Conservation (phyloP, 345 rosid species). For the Conringia planisiliqua region DNA sequence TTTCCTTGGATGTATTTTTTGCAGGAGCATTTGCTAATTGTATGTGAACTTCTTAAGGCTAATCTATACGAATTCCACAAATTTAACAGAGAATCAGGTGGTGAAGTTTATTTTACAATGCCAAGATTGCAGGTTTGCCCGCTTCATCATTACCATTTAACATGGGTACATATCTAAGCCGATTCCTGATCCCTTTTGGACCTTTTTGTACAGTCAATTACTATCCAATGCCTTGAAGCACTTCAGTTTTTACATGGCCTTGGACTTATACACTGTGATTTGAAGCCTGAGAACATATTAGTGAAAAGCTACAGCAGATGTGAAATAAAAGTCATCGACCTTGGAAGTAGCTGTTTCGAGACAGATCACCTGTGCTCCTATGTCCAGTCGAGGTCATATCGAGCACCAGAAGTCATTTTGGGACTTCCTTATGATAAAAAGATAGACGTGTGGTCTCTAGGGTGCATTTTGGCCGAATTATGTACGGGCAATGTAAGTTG, state of each 20-base stretch:
- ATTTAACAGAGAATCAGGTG: conserved; percentile 98
- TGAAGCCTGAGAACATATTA: conserved; percentile 93
- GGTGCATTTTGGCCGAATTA: conserved; percentile 97
- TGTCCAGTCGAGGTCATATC: conserved; percentile 96
- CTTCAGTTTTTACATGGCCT: conserved; percentile 91
- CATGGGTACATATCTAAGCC: neutral
- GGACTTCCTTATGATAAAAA: conserved; percentile 95
- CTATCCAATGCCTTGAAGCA: conserved; percentile 95
- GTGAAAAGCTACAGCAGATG: conserved; percentile 98
- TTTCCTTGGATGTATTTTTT: conserved; percentile 23
- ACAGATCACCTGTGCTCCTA: conserved; percentile 97
- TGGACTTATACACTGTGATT: conserved; percentile 96
- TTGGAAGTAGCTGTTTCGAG: conserved; percentile 99
- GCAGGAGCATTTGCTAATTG: conserved; percentile 97
- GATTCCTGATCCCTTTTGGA: conserved; percentile 19
- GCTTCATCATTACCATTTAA: conserved; percentile 25
- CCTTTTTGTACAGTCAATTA: conserved; percentile 75
- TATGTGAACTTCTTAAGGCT: conserved; percentile 98
- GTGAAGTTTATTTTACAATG: conserved; percentile 99
- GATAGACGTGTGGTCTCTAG: conserved; percentile 99
- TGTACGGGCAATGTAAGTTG: conserved; percentile 96
- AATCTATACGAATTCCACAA: conserved; percentile 97
- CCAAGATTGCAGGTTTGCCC: conserved; percentile 93
- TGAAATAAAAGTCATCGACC: conserved; percentile 98
- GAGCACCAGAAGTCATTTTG: conserved; percentile 96